Evolutionary conservation across 2,329 filamentous ascomycete species (phyloP), one percentile per base, ranked within the genome.

Genomic region (Aspergillus versicolor): DNA sequence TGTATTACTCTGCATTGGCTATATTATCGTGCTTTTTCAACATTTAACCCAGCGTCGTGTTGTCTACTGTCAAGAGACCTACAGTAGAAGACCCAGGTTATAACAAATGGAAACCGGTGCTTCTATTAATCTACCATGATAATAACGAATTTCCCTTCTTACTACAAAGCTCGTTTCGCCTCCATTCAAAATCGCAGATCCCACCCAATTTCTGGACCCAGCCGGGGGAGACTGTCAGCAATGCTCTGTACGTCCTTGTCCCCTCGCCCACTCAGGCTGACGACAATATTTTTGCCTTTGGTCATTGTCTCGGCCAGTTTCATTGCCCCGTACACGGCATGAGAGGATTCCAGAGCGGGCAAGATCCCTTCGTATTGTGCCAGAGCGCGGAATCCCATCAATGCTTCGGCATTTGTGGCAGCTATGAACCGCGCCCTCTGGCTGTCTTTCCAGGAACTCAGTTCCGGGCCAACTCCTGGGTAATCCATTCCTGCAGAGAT

Each of bases 401-500:
- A 91, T 0, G 94, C 94, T 75, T 99, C 82, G 0, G 91, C 88
- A 71, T 99, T 94, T 0, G 92, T 97, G 27, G 92, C 93, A 19
- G 91, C 90, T 57, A 97, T 83, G 79, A 95, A 99, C 70, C 88
- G 88, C 58, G 94, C 94, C 5, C 94, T 86, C 56, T 88, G 82
- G 63, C 77, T 89, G 70, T 97, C 94, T 77, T 99, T 99, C 94
- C 94, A 97, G 63, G 83, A 85, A 32, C 89, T 87, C 53, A 99
- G 82, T 76, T 99, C 94, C 2, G 94, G 94, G 0, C 94, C 94
- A 27, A 99, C 94, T 72, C 93, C 94, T 0, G 94, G 94, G 74
- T 99, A 99, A 77, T 99, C 94, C 7, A 99, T 86, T 61, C 94
- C 94, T 3, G 94, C 94, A 19, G 93, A 97, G 56, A 99, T 88